Base-by-base conservation (phyloP, 2,329 filamentous ascomycete genomes). In the Alternaria panax region DNA sequence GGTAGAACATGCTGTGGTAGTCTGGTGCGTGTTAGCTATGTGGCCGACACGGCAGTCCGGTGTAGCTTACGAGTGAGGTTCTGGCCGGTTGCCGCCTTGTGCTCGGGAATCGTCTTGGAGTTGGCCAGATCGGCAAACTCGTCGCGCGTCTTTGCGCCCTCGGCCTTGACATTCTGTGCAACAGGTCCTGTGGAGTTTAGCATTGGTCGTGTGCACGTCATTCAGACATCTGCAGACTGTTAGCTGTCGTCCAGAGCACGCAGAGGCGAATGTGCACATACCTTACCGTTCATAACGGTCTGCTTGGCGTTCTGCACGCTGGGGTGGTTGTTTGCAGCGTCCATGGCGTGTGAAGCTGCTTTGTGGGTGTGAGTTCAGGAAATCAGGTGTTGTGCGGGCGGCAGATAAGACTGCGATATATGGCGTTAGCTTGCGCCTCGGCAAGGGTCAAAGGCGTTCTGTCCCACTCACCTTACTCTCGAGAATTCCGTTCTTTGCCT, bases 1-100 rank as follows among this genome's bases (percentile, higher is more conserved):
- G 86, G 78, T 89, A 89, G 79, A 90, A 85, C 79, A 88, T 80
- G 68, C 86, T 88, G 77, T 89, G 87, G 78, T 89, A 89, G 78
- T 87, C 83, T 85, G 54, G 12, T 32, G 7, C n/a, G 25, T 40
- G 54, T 75, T 48, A 75, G 72, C 57, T 22, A 24, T 20, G 18
- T 16, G 6, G 30, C 32, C 8, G 34, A 41, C 7, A 3, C 22
- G 1, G 9, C 18, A 32, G 32, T 24, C 27, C 22, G 25, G 28
- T 24, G 50, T 36, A 60, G 76, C 84, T 57, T 82, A 85, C 84
- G 86, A 55, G 87, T 89, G 75, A 89, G 79, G 64, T 85, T 83
- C 75, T 89, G 87, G 65, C 86, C 86, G 66, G 84, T 88, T 54
- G 83, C 83, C 61, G 86, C 83, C 64, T 82, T 83, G 67, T 83